These are phyloP conservation scores for Eucalyptus regnans DNA, from an alignment of 345 rosid genomes.

Conservation along the genomic window DNA sequence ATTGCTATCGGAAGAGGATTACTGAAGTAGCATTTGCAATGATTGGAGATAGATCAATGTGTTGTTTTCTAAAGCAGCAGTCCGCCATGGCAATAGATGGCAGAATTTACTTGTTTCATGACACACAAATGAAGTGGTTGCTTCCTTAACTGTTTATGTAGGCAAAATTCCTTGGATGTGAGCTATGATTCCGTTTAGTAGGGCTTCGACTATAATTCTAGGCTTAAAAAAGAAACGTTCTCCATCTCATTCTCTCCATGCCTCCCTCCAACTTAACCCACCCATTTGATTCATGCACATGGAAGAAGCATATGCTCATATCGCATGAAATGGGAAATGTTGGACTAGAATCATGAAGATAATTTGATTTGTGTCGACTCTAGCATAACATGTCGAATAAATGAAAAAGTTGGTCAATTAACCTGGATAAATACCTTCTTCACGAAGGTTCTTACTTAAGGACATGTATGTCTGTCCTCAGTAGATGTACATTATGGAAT, in stretches of 20 bases:
- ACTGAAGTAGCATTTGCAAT: too few species aligned
- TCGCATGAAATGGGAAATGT: neutral
- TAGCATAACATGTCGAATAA: neutral
- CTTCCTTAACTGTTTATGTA: neutral
- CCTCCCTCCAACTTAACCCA: neutral
- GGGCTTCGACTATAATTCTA: neutral
- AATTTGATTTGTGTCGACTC: neutral
- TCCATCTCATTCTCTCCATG: neutral
- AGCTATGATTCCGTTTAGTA: neutral
- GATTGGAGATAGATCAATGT: neutral
- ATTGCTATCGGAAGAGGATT: neutral
- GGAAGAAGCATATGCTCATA: neutral
- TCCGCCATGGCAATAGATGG: neutral
- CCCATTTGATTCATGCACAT: neutral
- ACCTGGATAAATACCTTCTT: neutral
- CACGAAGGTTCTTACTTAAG: neutral
- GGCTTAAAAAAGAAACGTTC: neutral
- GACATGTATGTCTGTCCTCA: neutral
- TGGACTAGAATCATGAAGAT: neutral
- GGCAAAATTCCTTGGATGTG: neutral
- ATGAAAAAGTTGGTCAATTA: neutral
- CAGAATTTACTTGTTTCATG: neutral
- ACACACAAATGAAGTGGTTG: neutral
- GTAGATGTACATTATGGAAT: neutral
- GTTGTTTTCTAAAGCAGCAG: neutral